Evolutionary conservation across 116 monocot genomes (phyloP).

Genomic region (Thalassia testudinum): DNA sequence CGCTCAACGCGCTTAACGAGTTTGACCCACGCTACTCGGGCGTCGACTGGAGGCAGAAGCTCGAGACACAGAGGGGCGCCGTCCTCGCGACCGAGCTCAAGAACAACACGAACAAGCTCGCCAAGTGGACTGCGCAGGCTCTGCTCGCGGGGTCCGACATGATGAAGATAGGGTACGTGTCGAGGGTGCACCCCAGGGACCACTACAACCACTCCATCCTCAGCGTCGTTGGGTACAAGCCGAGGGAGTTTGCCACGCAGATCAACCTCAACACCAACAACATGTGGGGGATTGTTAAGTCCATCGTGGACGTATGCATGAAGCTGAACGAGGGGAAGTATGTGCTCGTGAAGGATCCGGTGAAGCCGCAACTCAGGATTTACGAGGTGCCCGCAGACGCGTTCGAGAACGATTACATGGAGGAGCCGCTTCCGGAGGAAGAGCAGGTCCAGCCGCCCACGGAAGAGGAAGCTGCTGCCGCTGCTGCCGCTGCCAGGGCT

Average conservation of each 20-base stretch:
- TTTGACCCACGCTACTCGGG: constrained; percentile 88
- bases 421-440: too few species aligned
- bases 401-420: constrained; percentile 97
- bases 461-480: constrained; percentile 32
- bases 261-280: constrained; percentile 85
- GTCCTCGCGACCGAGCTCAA: constrained; percentile 95
- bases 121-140: too few species aligned
- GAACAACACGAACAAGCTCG: constrained; percentile 96
- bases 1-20: constrained; percentile 89
- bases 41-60: too few species aligned
- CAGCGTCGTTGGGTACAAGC: too few species aligned
- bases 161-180: constrained; percentile 98
- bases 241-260: constrained; percentile 88
- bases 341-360: constrained; percentile 91
- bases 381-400: constrained; percentile 91
- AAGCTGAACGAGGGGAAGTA: constrained; percentile 89
- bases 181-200: constrained; percentile 72
- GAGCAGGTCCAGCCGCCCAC: constrained; percentile 78
- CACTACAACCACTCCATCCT: constrained; percentile 83
- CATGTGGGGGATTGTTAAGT: constrained; percentile 98
- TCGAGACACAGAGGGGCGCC: constrained; percentile 75
- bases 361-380: constrained; percentile 88
- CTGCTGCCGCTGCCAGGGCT: constrained; percentile 1
- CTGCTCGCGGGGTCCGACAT: constrained; percentile 79
- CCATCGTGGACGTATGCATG: constrained; percentile 89